Base-by-base conservation (phyloP, 2,329 filamentous ascomycete genomes). In the Penicillium corylophilum region DNA sequence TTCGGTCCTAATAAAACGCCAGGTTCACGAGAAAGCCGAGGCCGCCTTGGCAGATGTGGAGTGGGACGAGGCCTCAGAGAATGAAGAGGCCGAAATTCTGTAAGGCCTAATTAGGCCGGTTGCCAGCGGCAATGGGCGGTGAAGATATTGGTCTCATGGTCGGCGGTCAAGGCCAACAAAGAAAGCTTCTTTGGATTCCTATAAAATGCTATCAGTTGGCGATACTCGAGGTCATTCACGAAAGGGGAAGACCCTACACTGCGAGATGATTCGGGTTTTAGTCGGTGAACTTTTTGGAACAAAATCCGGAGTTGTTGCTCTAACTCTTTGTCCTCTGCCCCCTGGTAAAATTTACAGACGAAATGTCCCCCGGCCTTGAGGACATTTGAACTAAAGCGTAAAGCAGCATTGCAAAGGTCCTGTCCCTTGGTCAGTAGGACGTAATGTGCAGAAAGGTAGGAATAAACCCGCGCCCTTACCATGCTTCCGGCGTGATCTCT, bases 271-370 rank as follows among this genome's bases (percentile, higher is more conserved):
- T 95, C 88, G 1, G 95, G 94, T 72, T 99, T 99, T 70, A 95
- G 88, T 53, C 92, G 81, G 64, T 88, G 79, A 2, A 99, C 94
- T 61, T 83, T 89, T 16, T 77, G 74, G 68, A 99, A 99, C 63
- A 96, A 75, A 44, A 80, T 83, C 68, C 83, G 89, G 36, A 99
- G 77, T 61, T 83, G 83, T 55, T 74, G 78, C 74, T 96, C 90
- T 10, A 99, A 74, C 1, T 76, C 77, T 72, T 89, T 92, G 66
- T 97, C 93, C 71, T 96, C 92, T 5, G 80, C 71, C 3, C 94
- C 94, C 70, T 95, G 90, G 71, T 97, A 99, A 73, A 95, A 99
- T 72, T 99, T 99, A 81, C 93, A 96, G 40, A 99, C 82, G 63
- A 99, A 96, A 69, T 95, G 88, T 1, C 95, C 94, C 18, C 90